phyloP scores from a whole-genome alignment of 768 basidiomycete species.

The Mycena latifolia region DNA sequence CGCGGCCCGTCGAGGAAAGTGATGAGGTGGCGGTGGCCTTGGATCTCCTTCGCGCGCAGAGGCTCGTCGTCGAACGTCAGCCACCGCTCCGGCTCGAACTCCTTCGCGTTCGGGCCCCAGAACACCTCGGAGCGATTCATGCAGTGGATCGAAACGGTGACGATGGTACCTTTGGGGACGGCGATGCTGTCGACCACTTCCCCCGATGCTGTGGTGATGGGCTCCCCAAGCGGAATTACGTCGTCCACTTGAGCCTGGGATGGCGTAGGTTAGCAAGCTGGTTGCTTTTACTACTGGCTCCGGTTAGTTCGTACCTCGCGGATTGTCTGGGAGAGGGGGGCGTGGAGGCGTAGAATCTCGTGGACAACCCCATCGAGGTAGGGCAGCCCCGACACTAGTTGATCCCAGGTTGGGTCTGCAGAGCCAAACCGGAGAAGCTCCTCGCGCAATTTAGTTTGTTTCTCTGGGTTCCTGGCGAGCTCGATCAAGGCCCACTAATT shows the following conservation, averaged over 20 bases:
- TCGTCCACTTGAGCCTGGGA: constrained; percentile 50
- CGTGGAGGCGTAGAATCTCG: constrained; percentile 55
- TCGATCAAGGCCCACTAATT: constrained; percentile 53
- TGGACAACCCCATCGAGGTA: constrained; percentile 56
- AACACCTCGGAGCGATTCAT: constrained; percentile 55
- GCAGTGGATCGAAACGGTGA: constrained; percentile 17
- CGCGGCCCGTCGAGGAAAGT: constrained; percentile 51
- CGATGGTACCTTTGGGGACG: background rate
- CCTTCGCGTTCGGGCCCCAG: constrained; percentile 59
- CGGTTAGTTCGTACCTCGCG: constrained; percentile 43
- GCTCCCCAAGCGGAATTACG: background rate
- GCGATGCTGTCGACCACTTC: background rate
- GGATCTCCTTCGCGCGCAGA: constrained; percentile 41
- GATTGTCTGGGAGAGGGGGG: constrained; percentile 50
- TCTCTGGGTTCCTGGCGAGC: constrained; percentile 44
- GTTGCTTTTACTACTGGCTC: too few species aligned
- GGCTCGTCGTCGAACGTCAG: background rate
- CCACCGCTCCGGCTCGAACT: constrained; percentile 59
- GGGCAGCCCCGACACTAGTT: constrained; percentile 49
- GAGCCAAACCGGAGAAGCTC: constrained; percentile 41
- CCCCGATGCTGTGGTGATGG: constrained; percentile 12
- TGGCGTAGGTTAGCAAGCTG: too few species aligned
- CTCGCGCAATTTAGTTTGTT: constrained; percentile 48
- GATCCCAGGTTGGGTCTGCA: constrained; percentile 53
- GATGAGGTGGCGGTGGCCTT: constrained; percentile 49